Evolutionary conservation across 2,329 filamentous ascomycete genomes (phyloP).

Genomic region (Penicillium glabrum): DNA sequence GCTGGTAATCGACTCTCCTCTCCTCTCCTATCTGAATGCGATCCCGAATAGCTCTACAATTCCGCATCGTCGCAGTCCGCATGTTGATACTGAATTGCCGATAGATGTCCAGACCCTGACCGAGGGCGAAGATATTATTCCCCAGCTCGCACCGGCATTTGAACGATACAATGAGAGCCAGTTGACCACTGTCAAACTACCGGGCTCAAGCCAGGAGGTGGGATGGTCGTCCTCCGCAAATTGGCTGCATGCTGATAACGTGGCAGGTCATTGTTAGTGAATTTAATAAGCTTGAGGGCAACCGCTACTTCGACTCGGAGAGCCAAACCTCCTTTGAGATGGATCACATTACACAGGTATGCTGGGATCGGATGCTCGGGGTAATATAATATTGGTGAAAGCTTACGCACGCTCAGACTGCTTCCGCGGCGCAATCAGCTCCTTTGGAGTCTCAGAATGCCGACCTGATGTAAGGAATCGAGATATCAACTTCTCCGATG

Average conservation of each 20-base stretch:
- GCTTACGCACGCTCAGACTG: conserved; percentile 54
- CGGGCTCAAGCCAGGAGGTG: conserved; percentile 78
- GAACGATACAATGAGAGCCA: conserved; percentile 97
- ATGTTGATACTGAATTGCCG: conserved; percentile 17
- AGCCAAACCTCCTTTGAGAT: conserved; percentile 85
- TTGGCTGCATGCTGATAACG: conserved; percentile 10
- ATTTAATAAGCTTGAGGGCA: conserved; percentile 77
- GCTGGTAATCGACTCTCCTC: conserved; percentile 61
- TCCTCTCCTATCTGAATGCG: conserved; percentile 1
- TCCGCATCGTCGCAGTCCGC: conserved; percentile 7
- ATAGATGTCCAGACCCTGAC: conserved; percentile 89
- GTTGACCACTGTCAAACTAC: conserved; percentile 83
- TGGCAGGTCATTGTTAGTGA: conserved; percentile 73
- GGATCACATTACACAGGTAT: conserved; percentile 76
- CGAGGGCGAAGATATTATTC: conserved; percentile 65
- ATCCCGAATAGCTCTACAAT: conserved; percentile 3
- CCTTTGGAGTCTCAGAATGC: conserved; percentile 72
- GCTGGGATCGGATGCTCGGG: background rate
- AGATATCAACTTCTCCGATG: background rate
- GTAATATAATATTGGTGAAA: background rate
- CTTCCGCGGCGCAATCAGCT: conserved; percentile 77
- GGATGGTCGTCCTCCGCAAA: conserved; percentile 11
- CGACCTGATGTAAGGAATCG: conserved; percentile 70
- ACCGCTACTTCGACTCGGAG: conserved; percentile 86
- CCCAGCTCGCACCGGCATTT: conserved; percentile 78